A percentile compares a stretch with the other conserved stretches of the same genome.
phyloP scores from a whole-genome alignment of 441 rosid species.

The Eutrema salsugineum region DNA sequence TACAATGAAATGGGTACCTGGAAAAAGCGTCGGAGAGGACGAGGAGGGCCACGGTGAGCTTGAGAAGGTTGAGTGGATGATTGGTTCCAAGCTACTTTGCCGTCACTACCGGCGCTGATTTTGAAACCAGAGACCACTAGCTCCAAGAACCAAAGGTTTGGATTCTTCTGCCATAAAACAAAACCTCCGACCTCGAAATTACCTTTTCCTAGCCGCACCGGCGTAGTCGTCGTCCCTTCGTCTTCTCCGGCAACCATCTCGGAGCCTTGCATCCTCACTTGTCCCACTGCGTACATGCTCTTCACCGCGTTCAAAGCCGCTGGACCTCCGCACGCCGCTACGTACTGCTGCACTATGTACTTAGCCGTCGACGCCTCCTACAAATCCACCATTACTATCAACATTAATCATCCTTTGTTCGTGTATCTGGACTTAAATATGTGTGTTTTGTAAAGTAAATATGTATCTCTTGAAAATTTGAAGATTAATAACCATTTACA shows the following conservation, averaged over 20 bases:
- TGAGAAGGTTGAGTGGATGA: conserved; percentile 79
- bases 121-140: conserved; percentile 82
- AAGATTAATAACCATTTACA: neutral
- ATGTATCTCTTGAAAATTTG: no score
- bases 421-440: neutral
- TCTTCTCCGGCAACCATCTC: conserved; percentile 65
- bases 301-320: conserved; percentile 49
- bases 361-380: conserved; percentile 87
- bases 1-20: conserved; percentile 43
- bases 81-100: conserved; percentile 91
- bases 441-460: neutral
- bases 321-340: conserved; percentile 83
- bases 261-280: conserved; percentile 79
- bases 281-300: conserved; percentile 90
- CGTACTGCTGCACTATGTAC: conserved; percentile 81
- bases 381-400: neutral
- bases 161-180: conserved; percentile 89
- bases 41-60: conserved; percentile 76
- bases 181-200: conserved; percentile 78
- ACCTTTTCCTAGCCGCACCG: conserved; percentile 36
- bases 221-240: conserved; percentile 28
- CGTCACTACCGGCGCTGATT: conserved; percentile 86
- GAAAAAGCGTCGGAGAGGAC: conserved; percentile 87
- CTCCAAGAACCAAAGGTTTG: conserved; percentile 83
- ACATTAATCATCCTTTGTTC: neutral